Conservation (phyloP, 2,329 filamentous ascomycete species). For the Colletotrichum somersetense region DNA sequence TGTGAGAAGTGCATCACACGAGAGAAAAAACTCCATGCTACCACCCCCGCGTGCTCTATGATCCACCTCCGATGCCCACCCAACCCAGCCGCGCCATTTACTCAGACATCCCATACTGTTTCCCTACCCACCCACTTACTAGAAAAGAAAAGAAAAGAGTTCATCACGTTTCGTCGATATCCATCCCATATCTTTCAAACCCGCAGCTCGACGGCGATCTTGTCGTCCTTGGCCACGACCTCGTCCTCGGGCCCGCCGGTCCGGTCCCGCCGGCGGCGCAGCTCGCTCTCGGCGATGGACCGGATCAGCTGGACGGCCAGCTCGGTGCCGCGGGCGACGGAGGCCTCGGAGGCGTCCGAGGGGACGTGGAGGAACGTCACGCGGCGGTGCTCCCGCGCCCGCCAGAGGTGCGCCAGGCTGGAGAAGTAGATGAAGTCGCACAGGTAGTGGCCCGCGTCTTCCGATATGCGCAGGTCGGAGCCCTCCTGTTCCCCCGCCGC, state of each 20-base stretch:
- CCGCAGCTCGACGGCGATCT: slow-evolving; percentile 42
- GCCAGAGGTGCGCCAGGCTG: slow-evolving; percentile 70
- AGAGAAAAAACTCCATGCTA: background rate
- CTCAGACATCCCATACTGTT: background rate
- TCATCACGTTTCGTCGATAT: background rate
- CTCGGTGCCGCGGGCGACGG: slow-evolving; percentile 63
- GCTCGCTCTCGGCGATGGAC: slow-evolving; percentile 67
- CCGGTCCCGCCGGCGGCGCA: slow-evolving; percentile 43
- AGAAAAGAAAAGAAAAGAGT: background rate
- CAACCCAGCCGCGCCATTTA: background rate
- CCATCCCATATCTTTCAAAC: slow-evolving; percentile 17
- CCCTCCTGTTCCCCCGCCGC: slow-evolving; percentile 49
- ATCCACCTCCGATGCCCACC: background rate
- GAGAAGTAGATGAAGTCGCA: slow-evolving; percentile 86
- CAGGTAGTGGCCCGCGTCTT: slow-evolving; percentile 78
- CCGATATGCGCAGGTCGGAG: slow-evolving; percentile 69
- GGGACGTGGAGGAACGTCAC: slow-evolving; percentile 83
- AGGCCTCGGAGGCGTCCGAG: slow-evolving; percentile 63
- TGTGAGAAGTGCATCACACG: background rate
- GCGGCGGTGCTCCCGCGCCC: slow-evolving; percentile 59
- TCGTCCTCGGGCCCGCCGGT: background rate
- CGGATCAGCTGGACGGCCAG: slow-evolving; percentile 67
- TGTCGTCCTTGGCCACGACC: slow-evolving; percentile 27
- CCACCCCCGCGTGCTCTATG: background rate
- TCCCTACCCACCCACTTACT: too few relatives aligned